Evolutionary conservation across 768 basidiomycete genomes (phyloP).

Genomic region (Psilocybe cubensis): DNA sequence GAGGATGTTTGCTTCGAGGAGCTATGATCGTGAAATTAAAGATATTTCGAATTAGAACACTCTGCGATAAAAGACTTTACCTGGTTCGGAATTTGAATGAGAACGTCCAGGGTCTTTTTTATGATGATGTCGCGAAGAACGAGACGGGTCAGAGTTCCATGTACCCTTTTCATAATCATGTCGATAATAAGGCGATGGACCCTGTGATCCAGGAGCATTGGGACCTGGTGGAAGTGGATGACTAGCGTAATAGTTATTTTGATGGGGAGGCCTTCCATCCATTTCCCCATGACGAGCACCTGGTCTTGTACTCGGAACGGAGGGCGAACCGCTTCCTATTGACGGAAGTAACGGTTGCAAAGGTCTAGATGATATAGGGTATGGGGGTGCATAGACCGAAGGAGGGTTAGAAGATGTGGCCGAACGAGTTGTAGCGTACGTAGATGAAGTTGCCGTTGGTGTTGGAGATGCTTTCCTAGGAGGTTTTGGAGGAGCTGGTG

Average conservation of each 20-base stretch:
- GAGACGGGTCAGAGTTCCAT: constrained; percentile 2
- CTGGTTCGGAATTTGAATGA: not conserved
- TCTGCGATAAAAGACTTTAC: not conserved
- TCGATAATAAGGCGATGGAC: constrained; percentile 28
- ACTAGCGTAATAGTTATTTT: not conserved
- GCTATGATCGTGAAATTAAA: not conserved
- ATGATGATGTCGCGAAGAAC: constrained; percentile 12
- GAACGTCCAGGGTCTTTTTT: not conserved
- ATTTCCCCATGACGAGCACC: not conserved
- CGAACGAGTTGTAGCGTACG: not conserved
- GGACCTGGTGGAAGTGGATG: not conserved
- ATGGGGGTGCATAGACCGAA: not conserved
- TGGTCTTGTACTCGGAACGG: not conserved
- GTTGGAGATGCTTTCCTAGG: constrained; percentile 1
- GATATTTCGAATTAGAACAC: not conserved
- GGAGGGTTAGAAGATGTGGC: not conserved
- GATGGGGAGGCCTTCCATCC: not conserved
- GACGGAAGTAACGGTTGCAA: not conserved
- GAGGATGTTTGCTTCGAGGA: constrained; percentile 20
- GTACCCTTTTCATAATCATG: constrained; percentile 33
- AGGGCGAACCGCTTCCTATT: not conserved
- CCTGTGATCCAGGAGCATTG: constrained; percentile 3
- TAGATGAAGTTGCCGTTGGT: not conserved
- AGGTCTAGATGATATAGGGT: not conserved
- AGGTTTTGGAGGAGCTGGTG: constrained; percentile 3